A percentile compares a stretch with the other conserved stretches of the same genome.
These are phyloP conservation scores for Phytophthora sp. DNA, from an alignment of 352 stramenopile genomes.

Conservation along the genomic window DNA sequence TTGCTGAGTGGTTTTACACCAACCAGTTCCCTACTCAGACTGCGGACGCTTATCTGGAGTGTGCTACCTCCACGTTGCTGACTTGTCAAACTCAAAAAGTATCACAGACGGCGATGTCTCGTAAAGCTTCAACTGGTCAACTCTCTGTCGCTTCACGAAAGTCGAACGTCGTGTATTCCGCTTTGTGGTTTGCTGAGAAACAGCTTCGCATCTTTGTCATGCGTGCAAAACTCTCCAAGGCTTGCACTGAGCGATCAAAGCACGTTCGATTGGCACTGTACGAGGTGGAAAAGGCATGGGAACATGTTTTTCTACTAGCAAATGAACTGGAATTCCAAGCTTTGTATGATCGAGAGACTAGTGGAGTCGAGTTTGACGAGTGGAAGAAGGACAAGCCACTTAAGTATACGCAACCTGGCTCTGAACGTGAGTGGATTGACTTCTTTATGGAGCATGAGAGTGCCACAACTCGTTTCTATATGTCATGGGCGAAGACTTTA, in stretches of 20 bases:
- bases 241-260: slow-evolving; percentile 42
- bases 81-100: slow-evolving; percentile 35
- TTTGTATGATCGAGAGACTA: slow-evolving; percentile 39
- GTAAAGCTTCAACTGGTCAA: slow-evolving; percentile 20
- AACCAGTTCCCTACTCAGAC: slow-evolving; percentile 70
- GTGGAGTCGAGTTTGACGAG: slow-evolving; percentile 53
- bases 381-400: slow-evolving; percentile 54
- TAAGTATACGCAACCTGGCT: slow-evolving; percentile 34
- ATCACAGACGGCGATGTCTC: slow-evolving; percentile 14
- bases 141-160: slow-evolving; percentile 20
- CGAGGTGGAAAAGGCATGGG: slow-evolving; percentile 59
- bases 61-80: slow-evolving; percentile 51
- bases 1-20: slow-evolving; percentile 87
- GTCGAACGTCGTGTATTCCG: slow-evolving; percentile 28
- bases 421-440: slow-evolving; percentile 46
- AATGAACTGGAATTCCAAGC: slow-evolving; percentile 55
- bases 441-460: slow-evolving; percentile 57
- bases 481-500: slow-evolving; percentile 50
- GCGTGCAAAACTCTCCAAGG: slow-evolving; percentile 39
- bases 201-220: slow-evolving; percentile 61
- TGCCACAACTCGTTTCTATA: slow-evolving; percentile 53
- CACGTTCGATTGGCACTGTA: slow-evolving; percentile 43
- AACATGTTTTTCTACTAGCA: slow-evolving; percentile 46
- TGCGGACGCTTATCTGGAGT: slow-evolving; percentile 60
- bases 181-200: slow-evolving; percentile 66